Evolutionary conservation across 1,284 basidiomycete genomes (phyloP).

Genomic region (Puccinia horiana): DNA sequence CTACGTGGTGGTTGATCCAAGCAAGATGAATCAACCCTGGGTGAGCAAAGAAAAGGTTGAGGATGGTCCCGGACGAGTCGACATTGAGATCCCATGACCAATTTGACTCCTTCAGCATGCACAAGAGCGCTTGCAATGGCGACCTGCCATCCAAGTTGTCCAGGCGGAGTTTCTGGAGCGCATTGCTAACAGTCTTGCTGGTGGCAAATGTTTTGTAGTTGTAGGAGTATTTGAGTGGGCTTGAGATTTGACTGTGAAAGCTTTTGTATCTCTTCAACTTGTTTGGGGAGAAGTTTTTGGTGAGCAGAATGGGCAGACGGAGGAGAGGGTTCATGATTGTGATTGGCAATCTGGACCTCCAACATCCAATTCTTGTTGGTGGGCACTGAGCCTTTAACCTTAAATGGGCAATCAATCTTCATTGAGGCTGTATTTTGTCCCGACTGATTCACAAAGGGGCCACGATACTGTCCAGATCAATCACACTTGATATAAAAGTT

Average conservation of each 20-base stretch:
- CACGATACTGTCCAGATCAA: neutral
- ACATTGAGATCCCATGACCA: neutral
- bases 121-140: neutral
- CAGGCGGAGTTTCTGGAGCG: neutral
- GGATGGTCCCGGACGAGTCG: neutral
- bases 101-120: neutral
- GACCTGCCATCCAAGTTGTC: neutral
- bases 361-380: neutral
- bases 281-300: neutral
- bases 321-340: neutral
- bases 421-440: neutral
- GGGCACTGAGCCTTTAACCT: too few species aligned
- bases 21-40: neutral
- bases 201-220: neutral
- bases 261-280: neutral
- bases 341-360: too few species aligned
- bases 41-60: slow-evolving; percentile 10
- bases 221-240: too few species aligned
- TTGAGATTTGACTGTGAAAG: too few species aligned
- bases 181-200: neutral
- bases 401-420: neutral
- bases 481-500: too few species aligned
- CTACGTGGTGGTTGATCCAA: slow-evolving; percentile 18
- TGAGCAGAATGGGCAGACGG: neutral
- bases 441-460: neutral